Percentiles rank a stretch among this genome's conserved stretches.
Conservation (phyloP, 1,284 basidiomycete genomes). For the Sporisorium reilianum region DNA sequence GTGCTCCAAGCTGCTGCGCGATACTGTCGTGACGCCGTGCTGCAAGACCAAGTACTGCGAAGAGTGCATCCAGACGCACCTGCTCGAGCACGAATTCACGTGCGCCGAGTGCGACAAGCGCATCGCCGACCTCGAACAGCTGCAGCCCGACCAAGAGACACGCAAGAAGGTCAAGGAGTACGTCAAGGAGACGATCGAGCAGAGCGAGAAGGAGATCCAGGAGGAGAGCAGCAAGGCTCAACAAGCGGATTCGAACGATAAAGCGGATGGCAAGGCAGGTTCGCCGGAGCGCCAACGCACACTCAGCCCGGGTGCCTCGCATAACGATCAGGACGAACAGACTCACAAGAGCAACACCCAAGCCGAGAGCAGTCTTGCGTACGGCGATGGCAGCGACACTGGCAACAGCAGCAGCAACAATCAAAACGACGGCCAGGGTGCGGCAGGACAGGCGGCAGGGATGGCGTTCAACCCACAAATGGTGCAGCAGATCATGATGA, state of each 20-base stretch:
- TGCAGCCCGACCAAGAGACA: constrained; percentile 63
- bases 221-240: constrained; percentile 44
- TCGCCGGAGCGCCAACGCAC: constrained; percentile 15
- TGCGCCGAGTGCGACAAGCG: constrained; percentile 68
- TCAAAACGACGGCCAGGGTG: constrained; percentile 11
- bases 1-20: constrained; percentile 63
- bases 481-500: constrained; percentile 66
- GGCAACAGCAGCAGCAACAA: constrained; percentile 9
- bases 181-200: constrained; percentile 61
- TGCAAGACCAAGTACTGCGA: constrained; percentile 66
- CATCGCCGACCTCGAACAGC: constrained; percentile 61
- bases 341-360: constrained; percentile 27
- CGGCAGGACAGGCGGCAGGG: constrained; percentile 17
- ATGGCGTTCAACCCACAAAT: constrained; percentile 59
- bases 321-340: constrained; percentile 49
- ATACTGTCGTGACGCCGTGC: constrained; percentile 65
- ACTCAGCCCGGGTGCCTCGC: constrained; percentile 21
- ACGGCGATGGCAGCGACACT: constrained; percentile 23
- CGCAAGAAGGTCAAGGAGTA: constrained; percentile 62
- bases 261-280: constrained; percentile 20
- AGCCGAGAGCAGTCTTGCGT: constrained; percentile 30
- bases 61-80: constrained; percentile 67
- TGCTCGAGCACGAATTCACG: constrained; percentile 67
- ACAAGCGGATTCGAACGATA: constrained; percentile 23
- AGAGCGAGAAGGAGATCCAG: constrained; percentile 60